Conservation (phyloP, 345 rosid genomes). For the Raphanus sativus region DNA sequence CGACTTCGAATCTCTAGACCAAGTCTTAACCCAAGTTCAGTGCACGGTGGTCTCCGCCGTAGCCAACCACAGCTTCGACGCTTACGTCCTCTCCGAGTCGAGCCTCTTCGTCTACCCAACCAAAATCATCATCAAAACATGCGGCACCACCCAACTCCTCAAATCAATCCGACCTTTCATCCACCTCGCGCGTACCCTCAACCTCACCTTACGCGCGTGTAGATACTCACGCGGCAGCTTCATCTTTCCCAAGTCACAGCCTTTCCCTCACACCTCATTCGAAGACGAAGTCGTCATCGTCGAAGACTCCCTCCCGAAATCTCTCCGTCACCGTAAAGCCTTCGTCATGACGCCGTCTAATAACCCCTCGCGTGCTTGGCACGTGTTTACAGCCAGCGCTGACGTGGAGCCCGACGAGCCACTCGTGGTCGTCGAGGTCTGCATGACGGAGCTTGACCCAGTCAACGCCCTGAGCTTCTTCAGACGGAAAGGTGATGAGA, state of each 20-base stretch:
- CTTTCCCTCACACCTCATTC: conserved; percentile 90
- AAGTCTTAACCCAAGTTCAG: conserved; percentile 70
- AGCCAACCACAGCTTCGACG: conserved; percentile 74
- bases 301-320: conserved; percentile 58
- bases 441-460: conserved; percentile 94
- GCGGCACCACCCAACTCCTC: conserved; percentile 96
- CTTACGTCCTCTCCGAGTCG: conserved; percentile 95
- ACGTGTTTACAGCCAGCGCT: conserved; percentile 70
- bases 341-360: conserved; percentile 70
- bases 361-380: conserved; percentile 70
- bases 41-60: conserved; percentile 96
- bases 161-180: conserved; percentile 85
- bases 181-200: conserved; percentile 54
- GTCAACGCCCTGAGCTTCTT: conserved; percentile 62
- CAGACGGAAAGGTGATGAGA: conserved; percentile 43
- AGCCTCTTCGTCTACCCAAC: conserved; percentile 93
- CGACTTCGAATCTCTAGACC: conserved; percentile 64
- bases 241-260: conserved; percentile 84
- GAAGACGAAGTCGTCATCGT: conserved; percentile 69
- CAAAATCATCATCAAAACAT: conserved; percentile 92
- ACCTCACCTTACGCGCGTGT: conserved; percentile 59
- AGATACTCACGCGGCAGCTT: conserved; percentile 88
- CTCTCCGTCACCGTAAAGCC: conserved; percentile 64
- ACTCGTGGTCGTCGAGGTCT: conserved; percentile 60
- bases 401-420: conserved; percentile 35